Evolutionary conservation across 352 stramenopile species (phyloP).

Genomic region (Phytopythium montanum): DNA sequence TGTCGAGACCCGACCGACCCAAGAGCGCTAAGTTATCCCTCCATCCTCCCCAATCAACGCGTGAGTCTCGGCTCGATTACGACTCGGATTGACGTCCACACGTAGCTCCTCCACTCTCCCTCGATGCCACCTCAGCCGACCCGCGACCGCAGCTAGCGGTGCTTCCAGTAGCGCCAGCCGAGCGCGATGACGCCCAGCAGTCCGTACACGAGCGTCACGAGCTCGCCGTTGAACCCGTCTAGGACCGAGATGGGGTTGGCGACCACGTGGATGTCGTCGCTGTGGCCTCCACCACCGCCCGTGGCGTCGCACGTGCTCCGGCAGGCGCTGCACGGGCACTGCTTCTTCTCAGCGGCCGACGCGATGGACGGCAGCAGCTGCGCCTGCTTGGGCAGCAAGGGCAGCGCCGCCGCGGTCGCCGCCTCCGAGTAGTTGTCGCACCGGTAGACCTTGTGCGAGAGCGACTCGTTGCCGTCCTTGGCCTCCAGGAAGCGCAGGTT

Average conservation of each 20-base stretch:
- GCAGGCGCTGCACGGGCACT: conserved; percentile 76
- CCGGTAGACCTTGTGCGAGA: conserved; percentile 54
- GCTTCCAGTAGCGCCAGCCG: conserved; percentile 40
- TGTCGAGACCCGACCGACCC: too few relatives aligned
- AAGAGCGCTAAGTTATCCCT: not conserved
- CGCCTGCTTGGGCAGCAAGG: conserved; percentile 53
- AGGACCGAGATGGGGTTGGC: conserved; percentile 68
- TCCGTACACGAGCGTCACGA: conserved; percentile 62
- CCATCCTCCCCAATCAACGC: too few relatives aligned
- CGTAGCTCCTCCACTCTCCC: too few relatives aligned
- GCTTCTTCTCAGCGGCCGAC: conserved; percentile 42
- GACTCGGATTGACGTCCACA: too few relatives aligned
- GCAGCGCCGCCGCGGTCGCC: conserved; percentile 9
- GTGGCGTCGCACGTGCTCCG: conserved; percentile 61
- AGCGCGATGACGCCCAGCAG: conserved; percentile 32
- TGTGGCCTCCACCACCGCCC: conserved; percentile 16
- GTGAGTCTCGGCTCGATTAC: too few relatives aligned
- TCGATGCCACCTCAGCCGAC: not conserved
- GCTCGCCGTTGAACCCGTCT: conserved; percentile 53
- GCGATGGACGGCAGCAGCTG: conserved; percentile 67
- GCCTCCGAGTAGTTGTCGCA: conserved; percentile 83
- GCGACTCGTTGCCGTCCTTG: conserved; percentile 24
- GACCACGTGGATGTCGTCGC: conserved; percentile 45
- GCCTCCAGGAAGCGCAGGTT: conserved; percentile 60
- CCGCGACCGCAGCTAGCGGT: not conserved